Conservation (phyloP, 257 asterid genomes). For the Mentha longifolia region DNA sequence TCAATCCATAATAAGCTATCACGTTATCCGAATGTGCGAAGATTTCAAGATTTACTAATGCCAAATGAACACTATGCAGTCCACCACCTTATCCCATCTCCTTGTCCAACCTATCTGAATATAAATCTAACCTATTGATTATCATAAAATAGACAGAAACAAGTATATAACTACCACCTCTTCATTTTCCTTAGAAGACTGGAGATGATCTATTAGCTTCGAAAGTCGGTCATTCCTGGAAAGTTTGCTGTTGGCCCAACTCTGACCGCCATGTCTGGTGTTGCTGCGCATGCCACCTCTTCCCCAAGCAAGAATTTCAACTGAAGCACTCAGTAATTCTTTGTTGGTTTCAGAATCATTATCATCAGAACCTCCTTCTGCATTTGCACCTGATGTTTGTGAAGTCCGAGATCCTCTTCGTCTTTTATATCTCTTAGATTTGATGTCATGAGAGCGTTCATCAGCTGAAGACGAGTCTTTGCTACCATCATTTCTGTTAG, state of each 20-base stretch:
- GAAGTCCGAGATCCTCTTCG: constrained; percentile 63
- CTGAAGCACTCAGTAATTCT: constrained; percentile 60
- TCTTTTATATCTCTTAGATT: constrained; percentile 72
- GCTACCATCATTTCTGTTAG: constrained; percentile 68
- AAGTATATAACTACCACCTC: constrained; percentile 47
- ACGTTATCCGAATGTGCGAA: not conserved
- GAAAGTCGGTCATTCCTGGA: constrained; percentile 64
- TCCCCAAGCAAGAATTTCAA: constrained; percentile 90
- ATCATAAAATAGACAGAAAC: not conserved
- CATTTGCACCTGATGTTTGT: constrained; percentile 64
- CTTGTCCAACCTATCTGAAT: constrained; percentile 22
- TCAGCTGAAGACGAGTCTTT: constrained; percentile 91
- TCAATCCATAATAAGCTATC: constrained; percentile 24
- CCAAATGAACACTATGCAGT: constrained; percentile 5
- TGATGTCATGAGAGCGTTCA: constrained; percentile 69
- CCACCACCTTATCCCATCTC: constrained; percentile 25
- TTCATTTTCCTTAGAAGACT: constrained; percentile 57
- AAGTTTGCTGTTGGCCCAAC: constrained; percentile 60
- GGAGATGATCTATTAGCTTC: constrained; percentile 73
- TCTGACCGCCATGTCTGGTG: constrained; percentile 63
- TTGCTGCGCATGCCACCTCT: constrained; percentile 86
- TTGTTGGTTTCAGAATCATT: constrained; percentile 70
- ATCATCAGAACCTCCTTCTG: constrained; percentile 61
- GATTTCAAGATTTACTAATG: constrained; percentile 8
- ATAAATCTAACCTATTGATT: not conserved